Base-by-base conservation (phyloP, 2,329 filamentous ascomycete genomes). In the Ophiosphaerella herpotricha region DNA sequence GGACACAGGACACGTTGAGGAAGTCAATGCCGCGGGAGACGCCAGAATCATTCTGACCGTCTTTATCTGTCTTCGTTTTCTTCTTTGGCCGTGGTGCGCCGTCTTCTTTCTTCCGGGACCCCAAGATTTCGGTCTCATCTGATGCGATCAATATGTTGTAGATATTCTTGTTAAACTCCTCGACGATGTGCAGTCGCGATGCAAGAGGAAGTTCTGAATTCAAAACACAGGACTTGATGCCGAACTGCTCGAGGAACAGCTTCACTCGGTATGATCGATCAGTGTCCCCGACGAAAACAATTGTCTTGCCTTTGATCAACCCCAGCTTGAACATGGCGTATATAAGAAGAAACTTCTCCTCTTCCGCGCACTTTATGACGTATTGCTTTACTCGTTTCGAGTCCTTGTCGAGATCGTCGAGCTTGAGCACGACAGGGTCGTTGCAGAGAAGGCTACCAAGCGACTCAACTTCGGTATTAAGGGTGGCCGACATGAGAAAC, bases 111-210 rank as follows among this genome's bases (percentile, higher is more conserved):
- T 63, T 63, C 47, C 61, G 61, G 16, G 85, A 82, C 11, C 89
- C 91, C 9, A 96, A 73, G 9, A 95, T 84, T 68, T 96, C 91
- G 58, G 89, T 88, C 70, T 96, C 92, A 63, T 99, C 94, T 0
- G 91, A 92, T 1, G 94, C 94, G 64, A 99, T 96, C 60, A 99
- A 92, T 55, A 97, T 97, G 64, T 99, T 93, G 80, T 99, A 99
- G 6, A 97, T 86, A 45, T 90, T 90, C 74, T 90, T 89, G 78
- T 97, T 99, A 77, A 99, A 99, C 72, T 97, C 91, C 64, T 97
- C 89, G 2, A 99, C 93, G 2, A 96, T 91, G 70, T 99, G 93
- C 34, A 97, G 85, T 52, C 94, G 83, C 1, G 90, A 94, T 67
- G 97, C 97, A 58, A 97, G 87, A 0, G 94, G 94, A 32, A 99